Percentiles rank a stretch among this genome's conserved stretches.
phyloP scores from a whole-genome alignment of 2,329 filamentous ascomycete species.

The Passalora sequoiae region DNA sequence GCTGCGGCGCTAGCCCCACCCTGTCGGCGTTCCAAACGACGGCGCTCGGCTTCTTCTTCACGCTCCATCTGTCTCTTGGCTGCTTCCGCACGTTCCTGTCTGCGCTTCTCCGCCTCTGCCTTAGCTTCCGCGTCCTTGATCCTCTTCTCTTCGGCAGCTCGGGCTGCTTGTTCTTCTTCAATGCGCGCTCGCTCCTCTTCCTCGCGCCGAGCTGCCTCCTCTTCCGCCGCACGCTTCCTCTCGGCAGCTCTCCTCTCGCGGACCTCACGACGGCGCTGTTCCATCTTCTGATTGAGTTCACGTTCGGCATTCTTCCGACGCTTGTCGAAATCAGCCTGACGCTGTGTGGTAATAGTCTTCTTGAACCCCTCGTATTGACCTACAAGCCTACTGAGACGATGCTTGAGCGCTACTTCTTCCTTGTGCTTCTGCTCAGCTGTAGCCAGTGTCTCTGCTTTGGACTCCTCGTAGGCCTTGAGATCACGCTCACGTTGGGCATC shows the following conservation, averaged over 20 bases:
- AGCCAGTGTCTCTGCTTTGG: constrained; percentile 69
- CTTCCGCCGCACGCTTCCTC: constrained; percentile 77
- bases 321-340: constrained; percentile 93
- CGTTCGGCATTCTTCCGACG: constrained; percentile 85
- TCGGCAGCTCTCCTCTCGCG: constrained; percentile 77
- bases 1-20: constrained; percentile 34
- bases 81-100: constrained; percentile 46
- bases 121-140: constrained; percentile 51
- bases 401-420: constrained; percentile 87
- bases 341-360: constrained; percentile 73
- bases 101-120: constrained; percentile 61
- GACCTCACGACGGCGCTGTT: constrained; percentile 78
- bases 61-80: constrained; percentile 43
- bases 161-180: constrained; percentile 81
- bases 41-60: constrained; percentile 81
- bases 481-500: constrained; percentile 75
- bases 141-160: constrained; percentile 73
- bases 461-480: constrained; percentile 70
- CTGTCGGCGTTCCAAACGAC: constrained; percentile 59
- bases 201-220: constrained; percentile 70
- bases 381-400: constrained; percentile 80
- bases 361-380: constrained; percentile 80
- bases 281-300: constrained; percentile 88
- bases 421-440: constrained; percentile 85
- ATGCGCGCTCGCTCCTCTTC: constrained; percentile 75